phyloP scores from a whole-genome alignment of 2,329 filamentous ascomycete species.

The Fusarium longipes region DNA sequence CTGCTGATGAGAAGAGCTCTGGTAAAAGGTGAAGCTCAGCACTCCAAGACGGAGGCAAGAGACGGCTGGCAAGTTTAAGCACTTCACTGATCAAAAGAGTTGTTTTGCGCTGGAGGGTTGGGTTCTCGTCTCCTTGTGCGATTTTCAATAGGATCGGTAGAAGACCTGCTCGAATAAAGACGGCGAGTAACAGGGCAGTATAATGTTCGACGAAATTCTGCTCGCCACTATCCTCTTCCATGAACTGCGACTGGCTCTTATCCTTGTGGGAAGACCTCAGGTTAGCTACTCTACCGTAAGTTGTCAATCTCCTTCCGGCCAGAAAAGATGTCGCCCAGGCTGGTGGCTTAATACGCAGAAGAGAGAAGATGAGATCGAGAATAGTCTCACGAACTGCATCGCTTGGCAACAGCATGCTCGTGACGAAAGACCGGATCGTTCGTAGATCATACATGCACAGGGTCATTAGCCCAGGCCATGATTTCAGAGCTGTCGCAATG shows the following conservation, averaged over 20 bases:
- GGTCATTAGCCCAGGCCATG: slow-evolving; percentile 91
- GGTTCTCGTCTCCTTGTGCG: slow-evolving; percentile 74
- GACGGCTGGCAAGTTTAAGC: slow-evolving; percentile 85
- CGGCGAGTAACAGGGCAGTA: slow-evolving; percentile 85
- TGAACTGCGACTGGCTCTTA: slow-evolving; percentile 62
- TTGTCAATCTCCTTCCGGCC: slow-evolving; percentile 90
- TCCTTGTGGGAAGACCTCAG: slow-evolving; percentile 70
- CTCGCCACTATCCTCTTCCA: slow-evolving; percentile 75
- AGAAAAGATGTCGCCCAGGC: slow-evolving; percentile 95
- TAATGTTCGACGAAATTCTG: slow-evolving; percentile 95
- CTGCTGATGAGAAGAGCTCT: slow-evolving; percentile 81
- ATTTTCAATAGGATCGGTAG: slow-evolving; percentile 71
- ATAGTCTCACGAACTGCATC: slow-evolving; percentile 76
- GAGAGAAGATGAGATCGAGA: slow-evolving; percentile 83
- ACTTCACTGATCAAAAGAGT: slow-evolving; percentile 92
- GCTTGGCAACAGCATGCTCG: slow-evolving; percentile 70
- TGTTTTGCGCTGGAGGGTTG: slow-evolving; percentile 83
- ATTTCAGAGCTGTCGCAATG: slow-evolving; percentile 90
- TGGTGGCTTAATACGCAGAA: slow-evolving; percentile 88
- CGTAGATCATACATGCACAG: slow-evolving; percentile 90
- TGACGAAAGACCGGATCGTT: slow-evolving; percentile 81
- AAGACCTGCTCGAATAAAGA: slow-evolving; percentile 85
- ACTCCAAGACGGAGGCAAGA: slow-evolving; percentile 85
- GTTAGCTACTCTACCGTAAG: slow-evolving; percentile 93
- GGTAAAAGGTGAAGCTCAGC: slow-evolving; percentile 88